Evolutionary conservation across 768 basidiomycete genomes (phyloP).

Genomic region (Tremella yokohamensis): DNA sequence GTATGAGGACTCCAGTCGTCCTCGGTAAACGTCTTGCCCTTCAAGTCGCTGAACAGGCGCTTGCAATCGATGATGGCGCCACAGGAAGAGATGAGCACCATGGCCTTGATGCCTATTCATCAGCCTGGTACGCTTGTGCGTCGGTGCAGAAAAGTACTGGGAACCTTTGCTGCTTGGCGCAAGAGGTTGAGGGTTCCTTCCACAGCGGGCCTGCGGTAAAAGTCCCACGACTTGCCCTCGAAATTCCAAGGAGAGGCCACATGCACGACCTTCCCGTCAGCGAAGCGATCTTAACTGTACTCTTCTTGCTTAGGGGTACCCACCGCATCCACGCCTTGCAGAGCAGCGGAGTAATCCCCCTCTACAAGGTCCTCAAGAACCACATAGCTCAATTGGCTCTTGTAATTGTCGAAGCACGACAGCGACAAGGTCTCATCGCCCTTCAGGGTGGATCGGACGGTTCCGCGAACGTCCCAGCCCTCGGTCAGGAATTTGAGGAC

Average conservation of each 20-base stretch:
- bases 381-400: conserved; percentile 29
- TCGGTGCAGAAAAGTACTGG: conserved; percentile 10
- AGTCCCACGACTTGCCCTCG: conserved; percentile 23
- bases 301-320: too few relatives aligned
- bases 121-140: too few relatives aligned
- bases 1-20: conserved; percentile 38
- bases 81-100: conserved; percentile 28
- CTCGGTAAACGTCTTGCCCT: conserved; percentile 34
- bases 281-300: too few relatives aligned
- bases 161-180: conserved; percentile 31
- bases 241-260: conserved; percentile 33
- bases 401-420: conserved; percentile 23
- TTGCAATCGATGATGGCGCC: conserved; percentile 24
- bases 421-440: conserved; percentile 19
- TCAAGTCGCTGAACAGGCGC: conserved; percentile 21
- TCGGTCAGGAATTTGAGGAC: conserved; percentile 35
- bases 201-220: conserved; percentile 32
- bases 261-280: conserved; percentile 37
- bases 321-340: conserved; percentile 34
- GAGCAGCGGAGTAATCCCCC: conserved; percentile 33
- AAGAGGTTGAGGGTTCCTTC: conserved; percentile 36
- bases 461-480: conserved; percentile 45
- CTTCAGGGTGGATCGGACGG: conserved; percentile 35
- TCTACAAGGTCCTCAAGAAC: conserved; percentile 37
- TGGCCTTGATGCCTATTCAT: conserved; percentile 29